Conservation (phyloP, 1,139 yeast genomes). For the Hyphopichia fennica region DNA sequence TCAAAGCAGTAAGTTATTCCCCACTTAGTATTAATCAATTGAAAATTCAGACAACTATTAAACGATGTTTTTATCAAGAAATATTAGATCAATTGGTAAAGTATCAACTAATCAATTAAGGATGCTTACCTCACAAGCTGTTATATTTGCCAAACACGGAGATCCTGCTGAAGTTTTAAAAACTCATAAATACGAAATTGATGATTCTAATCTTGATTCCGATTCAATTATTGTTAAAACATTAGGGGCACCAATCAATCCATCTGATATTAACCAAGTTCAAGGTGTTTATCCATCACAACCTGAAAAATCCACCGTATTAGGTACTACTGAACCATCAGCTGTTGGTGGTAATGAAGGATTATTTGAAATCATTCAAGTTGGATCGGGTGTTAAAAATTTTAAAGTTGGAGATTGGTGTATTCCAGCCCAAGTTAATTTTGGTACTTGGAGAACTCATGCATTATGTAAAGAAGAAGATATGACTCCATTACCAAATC, state of each 20-base stretch:
- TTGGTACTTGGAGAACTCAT: conserved; percentile 96
- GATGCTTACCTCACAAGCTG: conserved; percentile 58
- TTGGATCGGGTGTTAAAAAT: conserved; percentile 53
- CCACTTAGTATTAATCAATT: not conserved
- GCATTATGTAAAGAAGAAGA: conserved; percentile 53
- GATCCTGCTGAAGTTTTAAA: conserved; percentile 57
- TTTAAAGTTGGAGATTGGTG: conserved; percentile 85
- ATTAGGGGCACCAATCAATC: conserved; percentile 79
- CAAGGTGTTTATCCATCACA: conserved; percentile 44
- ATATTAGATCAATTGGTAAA: not conserved
- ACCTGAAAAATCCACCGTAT: conserved; percentile 30
- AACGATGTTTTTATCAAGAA: not conserved
- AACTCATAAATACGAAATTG: conserved; percentile 53
- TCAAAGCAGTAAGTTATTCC: not conserved
- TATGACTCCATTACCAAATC: conserved; percentile 54
- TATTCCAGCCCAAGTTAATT: conserved; percentile 76
- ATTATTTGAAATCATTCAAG: conserved; percentile 74
- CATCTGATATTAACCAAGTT: conserved; percentile 43
- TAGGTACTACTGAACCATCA: conserved; percentile 32
- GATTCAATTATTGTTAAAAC: conserved; percentile 56
- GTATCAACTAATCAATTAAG: conserved; percentile 16
- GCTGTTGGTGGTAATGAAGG: conserved; percentile 72
- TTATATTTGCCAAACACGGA: conserved; percentile 58
- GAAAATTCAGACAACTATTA: too few relatives aligned
- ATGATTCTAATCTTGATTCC: conserved; percentile 40